Conservation (phyloP, 1,284 basidiomycete genomes). For the Vanrija pseudolonga region DNA sequence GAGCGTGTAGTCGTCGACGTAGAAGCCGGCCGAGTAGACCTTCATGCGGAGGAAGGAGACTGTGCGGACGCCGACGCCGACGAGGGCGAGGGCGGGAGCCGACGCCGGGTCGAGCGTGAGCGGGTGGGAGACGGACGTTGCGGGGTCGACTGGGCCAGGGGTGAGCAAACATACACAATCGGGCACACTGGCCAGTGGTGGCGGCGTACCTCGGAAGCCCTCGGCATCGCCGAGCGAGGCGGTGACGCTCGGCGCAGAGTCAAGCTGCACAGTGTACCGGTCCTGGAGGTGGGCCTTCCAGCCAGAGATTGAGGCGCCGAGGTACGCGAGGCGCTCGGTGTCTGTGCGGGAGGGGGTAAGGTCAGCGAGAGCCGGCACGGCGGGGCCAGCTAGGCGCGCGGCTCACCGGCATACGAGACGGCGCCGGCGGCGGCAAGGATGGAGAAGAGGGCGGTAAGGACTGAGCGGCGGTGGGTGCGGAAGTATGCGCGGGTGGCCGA, state of each 20-base stretch:
- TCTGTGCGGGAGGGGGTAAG: too few species aligned
- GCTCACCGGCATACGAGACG: conserved; percentile 4
- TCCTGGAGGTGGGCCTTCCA: neutral
- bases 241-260: neutral
- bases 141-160: conserved; percentile 33
- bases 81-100: conserved; percentile 41
- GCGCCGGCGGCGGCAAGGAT: neutral
- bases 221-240: too few species aligned
- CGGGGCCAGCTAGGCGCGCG: neutral
- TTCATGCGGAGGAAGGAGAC: conserved; percentile 55
- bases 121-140: conserved; percentile 46
- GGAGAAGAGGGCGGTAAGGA: too few species aligned
- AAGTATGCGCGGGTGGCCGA: too few species aligned
- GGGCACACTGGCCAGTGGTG: too few species aligned
- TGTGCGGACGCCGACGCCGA: conserved; percentile 55
- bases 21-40: conserved; percentile 55
- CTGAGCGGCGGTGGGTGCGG: too few species aligned
- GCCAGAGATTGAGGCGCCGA: neutral
- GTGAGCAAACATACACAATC: neutral
- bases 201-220: too few species aligned
- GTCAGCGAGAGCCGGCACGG: too few species aligned
- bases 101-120: conserved; percentile 26
- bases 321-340: neutral
- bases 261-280: conserved; percentile 1
- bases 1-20: conserved; percentile 46